Evolutionary conservation across 1,139 yeast genomes (phyloP).

Genomic region (Saccharomyces hybrid): DNA sequence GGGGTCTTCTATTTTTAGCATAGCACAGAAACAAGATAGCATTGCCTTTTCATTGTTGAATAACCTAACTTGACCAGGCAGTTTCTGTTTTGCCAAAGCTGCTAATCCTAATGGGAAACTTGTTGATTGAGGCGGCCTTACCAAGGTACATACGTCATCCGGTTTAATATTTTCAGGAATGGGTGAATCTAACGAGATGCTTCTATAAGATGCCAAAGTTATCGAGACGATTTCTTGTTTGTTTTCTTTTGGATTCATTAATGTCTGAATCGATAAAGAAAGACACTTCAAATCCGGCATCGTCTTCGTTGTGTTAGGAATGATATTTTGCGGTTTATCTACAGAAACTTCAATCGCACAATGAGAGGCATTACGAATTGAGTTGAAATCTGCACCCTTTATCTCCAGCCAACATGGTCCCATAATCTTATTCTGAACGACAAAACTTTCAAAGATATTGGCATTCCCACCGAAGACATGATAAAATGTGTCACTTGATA

Average conservation of each 20-base stretch:
- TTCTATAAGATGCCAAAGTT: slow-evolving; percentile 59
- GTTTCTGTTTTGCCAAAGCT: slow-evolving; percentile 25
- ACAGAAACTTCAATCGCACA: slow-evolving; percentile 70
- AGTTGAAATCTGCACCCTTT: slow-evolving; percentile 51
- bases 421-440: slow-evolving; percentile 75
- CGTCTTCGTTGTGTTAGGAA: slow-evolving; percentile 41
- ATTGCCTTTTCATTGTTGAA: slow-evolving; percentile 70
- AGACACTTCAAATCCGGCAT: slow-evolving; percentile 65
- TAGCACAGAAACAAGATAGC: slow-evolving; percentile 64
- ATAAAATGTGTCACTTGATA: slow-evolving; percentile 69
- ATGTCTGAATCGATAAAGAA: slow-evolving; percentile 73
- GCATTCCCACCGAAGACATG: slow-evolving; percentile 77
- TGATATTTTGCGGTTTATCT: slow-evolving; percentile 42
- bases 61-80: slow-evolving; percentile 38
- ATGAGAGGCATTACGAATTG: slow-evolving; percentile 66
- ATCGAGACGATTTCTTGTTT: slow-evolving; percentile 85
- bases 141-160: slow-evolving; percentile 54
- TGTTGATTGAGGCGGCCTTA: slow-evolving; percentile 78
- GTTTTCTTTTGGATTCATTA: slow-evolving; percentile 61
- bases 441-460: slow-evolving; percentile 77
- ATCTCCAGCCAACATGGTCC: slow-evolving; percentile 97
- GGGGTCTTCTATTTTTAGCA: slow-evolving; percentile 71
- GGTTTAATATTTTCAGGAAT: slow-evolving; percentile 51
- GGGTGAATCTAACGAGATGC: slow-evolving; percentile 68
- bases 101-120: slow-evolving; percentile 33